Evolutionary conservation across 1,139 yeast species (phyloP), one percentile per base, ranked within the genome.

Genomic region (Waltiozyma sp.): DNA sequence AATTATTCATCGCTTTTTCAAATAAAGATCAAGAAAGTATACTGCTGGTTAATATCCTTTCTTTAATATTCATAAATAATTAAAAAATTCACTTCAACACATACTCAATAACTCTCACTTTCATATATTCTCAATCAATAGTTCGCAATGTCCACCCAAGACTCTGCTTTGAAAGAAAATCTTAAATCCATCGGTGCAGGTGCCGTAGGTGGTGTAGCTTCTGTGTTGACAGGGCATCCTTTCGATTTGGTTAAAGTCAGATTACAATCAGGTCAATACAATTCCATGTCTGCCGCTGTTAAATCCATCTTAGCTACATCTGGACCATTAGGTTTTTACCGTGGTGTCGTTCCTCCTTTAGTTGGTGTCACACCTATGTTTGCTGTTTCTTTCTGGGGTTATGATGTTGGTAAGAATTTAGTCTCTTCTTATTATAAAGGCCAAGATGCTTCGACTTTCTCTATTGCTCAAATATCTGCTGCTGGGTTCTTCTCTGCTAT

Each of bases 371-470:
- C 97, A 0, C 98, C 98, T 37, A 91, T 91, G 87, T 91, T 91
- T 69, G 97, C 97, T 11, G 93, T 91, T 31, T 85, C 95, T 2
- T 91, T 91, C 69, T 89, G 97, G 97, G 97, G 97, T 59, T 91
- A 91, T 65, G 97, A 88, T 58, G 70, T 87, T 44, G 97, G 97
- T 49, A 88, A 88, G 65, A 76, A 77, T 50, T 47, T 89, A 11
- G 94, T 89, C 4, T 53, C 71, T 1, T 46, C 42, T n/a, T 50
- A 45, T 28, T 46, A 48, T 18, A 42, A 45, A 9, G 50, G 46
- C 3, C 51, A 59, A 3, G 54, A 66, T 7, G 58, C 61, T 41
- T 63, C 73, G 7, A 73, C 75, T 1, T 73, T 87, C 54, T 62
- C 81, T 26, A 78, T 83, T 50, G 72, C 66, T 1, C 87, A 89